These are phyloP conservation scores for Yarrowia galli DNA, from an alignment of 1,139 yeast species.

Conservation along the genomic window DNA sequence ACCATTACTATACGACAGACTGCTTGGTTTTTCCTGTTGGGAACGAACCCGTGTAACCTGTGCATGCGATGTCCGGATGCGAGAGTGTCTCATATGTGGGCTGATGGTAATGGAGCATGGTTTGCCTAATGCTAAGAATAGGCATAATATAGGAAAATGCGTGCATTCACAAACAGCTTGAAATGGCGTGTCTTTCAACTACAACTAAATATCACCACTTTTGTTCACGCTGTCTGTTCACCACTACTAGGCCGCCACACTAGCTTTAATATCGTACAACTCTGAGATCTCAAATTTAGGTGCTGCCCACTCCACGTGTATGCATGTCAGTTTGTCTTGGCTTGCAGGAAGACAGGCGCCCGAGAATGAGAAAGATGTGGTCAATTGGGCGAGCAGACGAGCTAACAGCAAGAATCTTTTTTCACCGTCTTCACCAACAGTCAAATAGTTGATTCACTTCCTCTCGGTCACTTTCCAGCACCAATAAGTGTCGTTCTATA, in stretches of 20 bases:
- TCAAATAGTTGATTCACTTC: too few relatives aligned
- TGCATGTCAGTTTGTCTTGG: conserved; percentile 24
- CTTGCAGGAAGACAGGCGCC: conserved; percentile 5
- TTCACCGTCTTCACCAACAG: background rate
- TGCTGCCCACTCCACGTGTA: conserved; percentile 20
- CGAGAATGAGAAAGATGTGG: background rate
- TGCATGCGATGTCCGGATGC: conserved; percentile 9
- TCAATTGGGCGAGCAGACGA: conserved; percentile 3
- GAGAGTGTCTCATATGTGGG: conserved; percentile 13
- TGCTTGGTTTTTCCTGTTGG: conserved; percentile 3
- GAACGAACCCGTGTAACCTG: background rate
- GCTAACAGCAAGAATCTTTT: background rate
- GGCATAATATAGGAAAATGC: background rate
- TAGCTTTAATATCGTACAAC: background rate
- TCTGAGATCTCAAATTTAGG: background rate
- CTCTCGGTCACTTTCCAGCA: too few relatives aligned
- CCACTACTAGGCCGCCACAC: too few relatives aligned
- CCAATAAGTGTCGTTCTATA: background rate
- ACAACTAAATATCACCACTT: too few relatives aligned
- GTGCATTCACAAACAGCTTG: background rate
- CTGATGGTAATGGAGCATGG: background rate
- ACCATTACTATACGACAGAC: too few relatives aligned
- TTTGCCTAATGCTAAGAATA: background rate
- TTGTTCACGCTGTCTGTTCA: too few relatives aligned
- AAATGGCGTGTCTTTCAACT: too few relatives aligned